phyloP scores from a whole-genome alignment of 2,329 filamentous ascomycete genomes.

The Akanthomyces uredinophilus region DNA sequence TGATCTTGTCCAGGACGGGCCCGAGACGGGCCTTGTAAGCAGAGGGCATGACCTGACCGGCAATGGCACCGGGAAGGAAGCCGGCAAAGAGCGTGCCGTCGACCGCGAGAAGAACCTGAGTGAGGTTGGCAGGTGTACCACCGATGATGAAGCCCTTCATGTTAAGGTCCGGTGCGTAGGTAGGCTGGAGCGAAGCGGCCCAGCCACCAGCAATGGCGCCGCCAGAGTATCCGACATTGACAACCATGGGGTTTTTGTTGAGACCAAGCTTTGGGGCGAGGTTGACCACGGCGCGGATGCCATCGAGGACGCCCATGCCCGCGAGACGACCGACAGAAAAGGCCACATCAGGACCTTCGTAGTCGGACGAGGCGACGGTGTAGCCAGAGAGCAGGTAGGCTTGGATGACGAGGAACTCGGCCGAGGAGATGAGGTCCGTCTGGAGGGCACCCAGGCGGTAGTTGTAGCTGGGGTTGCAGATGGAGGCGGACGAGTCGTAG shows the following conservation, averaged over 20 bases:
- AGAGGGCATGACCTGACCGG: slow-evolving; percentile 28
- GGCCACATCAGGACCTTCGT: slow-evolving; percentile 13
- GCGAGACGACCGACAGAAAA: slow-evolving; percentile 1
- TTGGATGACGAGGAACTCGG: slow-evolving; percentile 13
- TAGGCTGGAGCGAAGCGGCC: slow-evolving; percentile 12
- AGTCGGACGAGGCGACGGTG: slow-evolving; percentile 11
- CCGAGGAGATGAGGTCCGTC: slow-evolving; percentile 6
- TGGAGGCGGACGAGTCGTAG: slow-evolving; percentile 15
- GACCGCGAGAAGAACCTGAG: not conserved
- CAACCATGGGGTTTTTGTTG: slow-evolving; percentile 9
- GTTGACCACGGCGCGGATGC: slow-evolving; percentile 13
- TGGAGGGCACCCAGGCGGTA: slow-evolving; percentile 10
- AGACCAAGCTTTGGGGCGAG: slow-evolving; percentile 4
- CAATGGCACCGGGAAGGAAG: slow-evolving; percentile 6
- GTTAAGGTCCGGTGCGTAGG: slow-evolving; percentile 7
- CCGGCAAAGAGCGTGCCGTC: slow-evolving; percentile 2
- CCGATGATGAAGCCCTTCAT: slow-evolving; percentile 9
- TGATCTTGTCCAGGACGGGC: slow-evolving; percentile 1
- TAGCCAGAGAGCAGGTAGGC: slow-evolving; percentile 13
- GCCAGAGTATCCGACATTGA: slow-evolving; percentile 12
- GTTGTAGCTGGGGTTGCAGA: slow-evolving; percentile 15
- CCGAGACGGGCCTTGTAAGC: slow-evolving; percentile 10
- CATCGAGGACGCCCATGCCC: slow-evolving; percentile 14
- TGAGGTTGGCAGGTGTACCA: slow-evolving; percentile 15
- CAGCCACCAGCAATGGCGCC: slow-evolving; percentile 15